Base-by-base conservation (phyloP, 495 filamentous ascomycete genomes). In the Venustampulla echinocandica region DNA sequence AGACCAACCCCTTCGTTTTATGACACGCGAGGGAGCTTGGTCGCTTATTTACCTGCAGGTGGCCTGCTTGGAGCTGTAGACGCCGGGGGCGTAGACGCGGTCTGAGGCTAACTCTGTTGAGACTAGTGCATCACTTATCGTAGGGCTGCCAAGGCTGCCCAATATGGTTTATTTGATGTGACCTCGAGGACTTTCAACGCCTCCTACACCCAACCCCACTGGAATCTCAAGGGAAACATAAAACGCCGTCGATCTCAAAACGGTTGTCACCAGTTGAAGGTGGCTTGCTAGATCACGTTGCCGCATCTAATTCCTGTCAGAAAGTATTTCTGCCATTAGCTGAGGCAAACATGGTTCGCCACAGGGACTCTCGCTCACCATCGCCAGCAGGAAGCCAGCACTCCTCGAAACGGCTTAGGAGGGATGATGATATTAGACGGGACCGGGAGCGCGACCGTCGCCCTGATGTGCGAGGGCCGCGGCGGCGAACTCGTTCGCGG, bases 321-420 rank as follows among this genome's bases (percentile, higher is more conserved):
- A 70, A 71, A 76, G 79, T 84, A 82, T 73, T 66, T 69, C 67
- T 75, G 75, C 73, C 72, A 69, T 75, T 71, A 70, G 69, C 69
- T 70, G 75, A 63, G 59, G 65, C 73, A 75, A 82, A 67, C 67
- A 90, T 90, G 85, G 82, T 84, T 83, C 84, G 85, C 74, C 85
- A 79, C 76, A 83, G 77, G 80, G 83, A 87, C 80, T 80, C 82
- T 79, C 85, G 84, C 84, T 89, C 85, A 89, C 85, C 85, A 85
- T 87, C 85, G 79, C 85, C 85, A 83, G 81, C 83, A 88, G 85
- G 84, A 81, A 87, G 83, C 74, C 80, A 84, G 61, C 79, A 76
- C 66, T 82, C 81, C 59, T 81, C 82, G 58, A 81, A 77, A 70
- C 76, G 78, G 55, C 69, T 61, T 56, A 83, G 81, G 61, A 79